These are phyloP conservation scores for Phytophthora fragariaefolia DNA, from an alignment of 352 stramenopile species.

Conservation along the genomic window DNA sequence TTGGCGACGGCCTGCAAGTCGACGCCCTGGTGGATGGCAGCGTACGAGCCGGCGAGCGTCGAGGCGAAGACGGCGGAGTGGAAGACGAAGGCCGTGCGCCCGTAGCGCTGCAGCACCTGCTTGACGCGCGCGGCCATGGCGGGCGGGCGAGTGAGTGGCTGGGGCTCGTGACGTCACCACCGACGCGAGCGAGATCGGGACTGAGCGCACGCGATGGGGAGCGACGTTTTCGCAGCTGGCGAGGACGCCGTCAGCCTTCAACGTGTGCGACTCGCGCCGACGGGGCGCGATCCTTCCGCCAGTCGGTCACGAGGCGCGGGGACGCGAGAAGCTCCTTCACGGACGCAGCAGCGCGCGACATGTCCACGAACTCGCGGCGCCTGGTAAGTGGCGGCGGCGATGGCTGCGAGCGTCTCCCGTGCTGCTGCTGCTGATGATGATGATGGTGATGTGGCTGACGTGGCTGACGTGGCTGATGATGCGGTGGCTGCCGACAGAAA, in stretches of 20 bases:
- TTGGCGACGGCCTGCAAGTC: slow-evolving; percentile 63
- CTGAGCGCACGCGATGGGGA: slow-evolving; percentile 21
- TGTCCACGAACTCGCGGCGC: slow-evolving; percentile 32
- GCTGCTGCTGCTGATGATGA: background rate
- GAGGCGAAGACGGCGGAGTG: slow-evolving; percentile 94
- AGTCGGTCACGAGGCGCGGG: too few relatives aligned
- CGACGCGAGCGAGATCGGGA: slow-evolving; percentile 19
- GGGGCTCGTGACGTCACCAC: slow-evolving; percentile 16
- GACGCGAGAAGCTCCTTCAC: too few relatives aligned
- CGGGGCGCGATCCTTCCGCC: too few relatives aligned
- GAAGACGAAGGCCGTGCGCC: slow-evolving; percentile 94
- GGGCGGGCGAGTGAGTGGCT: background rate
- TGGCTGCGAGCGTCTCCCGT: background rate
- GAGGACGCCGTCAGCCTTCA: slow-evolving; percentile 1
- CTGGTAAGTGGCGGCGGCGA: slow-evolving; percentile 16
- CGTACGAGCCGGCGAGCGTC: slow-evolving; percentile 91
- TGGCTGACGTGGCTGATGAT: background rate
- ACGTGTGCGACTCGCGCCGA: too few relatives aligned
- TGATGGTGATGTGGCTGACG: slow-evolving; percentile 3
- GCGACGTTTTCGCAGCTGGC: slow-evolving; percentile 19
- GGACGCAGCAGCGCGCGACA: slow-evolving; percentile 5
- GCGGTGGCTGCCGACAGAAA: slow-evolving; percentile 39
- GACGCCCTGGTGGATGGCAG: slow-evolving; percentile 69
- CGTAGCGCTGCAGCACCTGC: slow-evolving; percentile 93
- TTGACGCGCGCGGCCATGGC: slow-evolving; percentile 71